Evolutionary conservation across 805 yeast species (phyloP).

Genomic region (Wickerhamomyces subpelliculosus): DNA sequence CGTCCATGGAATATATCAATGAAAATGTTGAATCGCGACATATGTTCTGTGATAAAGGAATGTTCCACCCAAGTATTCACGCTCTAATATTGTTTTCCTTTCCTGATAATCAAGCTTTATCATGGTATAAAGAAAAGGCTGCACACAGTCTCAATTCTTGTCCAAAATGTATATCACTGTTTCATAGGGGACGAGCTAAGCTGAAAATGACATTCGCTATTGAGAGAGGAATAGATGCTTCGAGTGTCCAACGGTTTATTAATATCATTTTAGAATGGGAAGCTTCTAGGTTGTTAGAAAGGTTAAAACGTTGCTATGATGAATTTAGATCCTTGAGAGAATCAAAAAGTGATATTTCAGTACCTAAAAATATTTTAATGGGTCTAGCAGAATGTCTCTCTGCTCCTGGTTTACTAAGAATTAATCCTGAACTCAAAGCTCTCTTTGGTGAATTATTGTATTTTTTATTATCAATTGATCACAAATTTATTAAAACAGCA

Average conservation of each 20-base stretch:
- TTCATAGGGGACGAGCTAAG: constrained; percentile 45
- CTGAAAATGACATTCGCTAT: constrained; percentile 46
- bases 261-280: constrained; percentile 20
- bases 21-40: constrained; percentile 30
- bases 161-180: constrained; percentile 44
- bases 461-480: constrained; percentile 22
- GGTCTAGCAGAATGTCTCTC: constrained; percentile 41
- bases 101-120: constrained; percentile 37
- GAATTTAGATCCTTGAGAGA: background rate
- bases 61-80: constrained; percentile 45
- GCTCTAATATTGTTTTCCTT: constrained; percentile 57
- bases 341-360: too few relatives aligned
- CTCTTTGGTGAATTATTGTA: constrained; percentile 32
- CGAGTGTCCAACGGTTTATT: constrained; percentile 16
- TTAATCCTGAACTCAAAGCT: constrained; percentile 26
- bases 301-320: constrained; percentile 1
- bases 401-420: constrained; percentile 44
- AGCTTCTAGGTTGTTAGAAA: constrained; percentile 12
- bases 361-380: constrained; percentile 13
- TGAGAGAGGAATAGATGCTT: constrained; percentile 33
- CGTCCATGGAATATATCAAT: constrained; percentile 30
- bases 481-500: constrained; percentile 18
- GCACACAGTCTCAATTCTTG: constrained; percentile 39
- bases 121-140: constrained; percentile 35
- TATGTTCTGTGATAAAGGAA: constrained; percentile 47